A percentile compares a stretch with the other conserved stretches of the same genome.
Evolutionary conservation across 192 early-diverging fungal species (phyloP).

Genomic region (Chytriomyces sp.): DNA sequence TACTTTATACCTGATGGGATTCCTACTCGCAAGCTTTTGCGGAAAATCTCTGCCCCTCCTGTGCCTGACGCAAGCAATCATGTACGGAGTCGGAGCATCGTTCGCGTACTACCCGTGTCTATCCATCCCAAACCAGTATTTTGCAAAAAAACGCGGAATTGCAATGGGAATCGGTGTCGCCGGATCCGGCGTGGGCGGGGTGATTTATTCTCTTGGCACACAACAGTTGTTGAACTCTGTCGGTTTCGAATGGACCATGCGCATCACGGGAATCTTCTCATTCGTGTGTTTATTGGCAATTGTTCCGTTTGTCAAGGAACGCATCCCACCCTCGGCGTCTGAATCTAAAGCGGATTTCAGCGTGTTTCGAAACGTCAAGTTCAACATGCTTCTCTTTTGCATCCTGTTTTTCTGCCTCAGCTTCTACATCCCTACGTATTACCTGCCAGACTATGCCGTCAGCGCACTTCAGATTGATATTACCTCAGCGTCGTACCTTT

Average conservation of each 20-base stretch:
- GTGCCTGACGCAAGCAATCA: constrained; percentile 70
- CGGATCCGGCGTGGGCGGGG: constrained; percentile 76
- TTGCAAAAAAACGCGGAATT: constrained; percentile 63
- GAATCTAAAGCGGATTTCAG: neutral
- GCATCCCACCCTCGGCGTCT: neutral
- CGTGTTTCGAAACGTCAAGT: neutral
- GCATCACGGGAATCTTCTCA: constrained; percentile 66
- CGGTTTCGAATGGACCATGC: constrained; percentile 68
- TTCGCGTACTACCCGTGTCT: constrained; percentile 69
- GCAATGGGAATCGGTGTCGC: constrained; percentile 74
- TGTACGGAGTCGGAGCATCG: constrained; percentile 74
- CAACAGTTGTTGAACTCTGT: constrained; percentile 63
- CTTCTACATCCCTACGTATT: constrained; percentile 31
- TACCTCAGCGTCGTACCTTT: constrained; percentile 6
- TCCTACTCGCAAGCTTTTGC: constrained; percentile 31
- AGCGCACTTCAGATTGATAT: constrained; percentile 2
- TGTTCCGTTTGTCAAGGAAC: constrained; percentile 27
- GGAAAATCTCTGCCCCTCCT: constrained; percentile 54
- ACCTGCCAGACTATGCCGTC: constrained; percentile 13
- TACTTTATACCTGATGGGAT: constrained; percentile 39
- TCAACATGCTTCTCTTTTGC: neutral
- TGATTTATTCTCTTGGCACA: constrained; percentile 64
- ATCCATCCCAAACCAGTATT: constrained; percentile 72
- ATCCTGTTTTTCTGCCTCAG: constrained; percentile 1
- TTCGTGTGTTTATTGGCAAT: constrained; percentile 49